A percentile compares a stretch with the other conserved stretches of the same genome.
Evolutionary conservation across 805 yeast species (phyloP).

Genomic region (Zygotorulaspora danielsina): DNA sequence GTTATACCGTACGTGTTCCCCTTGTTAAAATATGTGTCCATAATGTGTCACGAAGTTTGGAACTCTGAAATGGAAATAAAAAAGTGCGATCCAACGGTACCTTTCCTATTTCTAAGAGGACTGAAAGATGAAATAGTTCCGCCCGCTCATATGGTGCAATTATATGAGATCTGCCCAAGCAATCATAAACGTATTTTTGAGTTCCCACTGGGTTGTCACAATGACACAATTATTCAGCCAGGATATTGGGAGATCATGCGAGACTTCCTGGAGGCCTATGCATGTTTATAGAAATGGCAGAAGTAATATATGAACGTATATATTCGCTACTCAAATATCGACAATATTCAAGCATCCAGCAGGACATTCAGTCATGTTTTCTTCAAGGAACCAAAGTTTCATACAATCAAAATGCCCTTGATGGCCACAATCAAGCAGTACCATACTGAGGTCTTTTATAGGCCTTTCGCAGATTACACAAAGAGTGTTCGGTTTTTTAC

Average conservation of each 20-base stretch:
- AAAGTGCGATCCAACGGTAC: slow-evolving; percentile 48
- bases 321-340: slow-evolving; percentile 3
- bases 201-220: slow-evolving; percentile 66
- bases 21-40: slow-evolving; percentile 48
- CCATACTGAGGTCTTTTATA: slow-evolving; percentile 63
- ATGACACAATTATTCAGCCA: slow-evolving; percentile 72
- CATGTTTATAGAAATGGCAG: slow-evolving; percentile 16
- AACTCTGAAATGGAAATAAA: slow-evolving; percentile 61
- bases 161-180: slow-evolving; percentile 52
- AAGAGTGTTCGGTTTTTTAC: slow-evolving; percentile 55
- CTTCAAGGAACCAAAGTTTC: slow-evolving; percentile 67
- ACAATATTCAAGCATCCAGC: slow-evolving; percentile 46
- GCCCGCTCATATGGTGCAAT: slow-evolving; percentile 67
- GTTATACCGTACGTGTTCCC: slow-evolving; percentile 76
- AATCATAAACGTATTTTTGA: slow-evolving; percentile 48
- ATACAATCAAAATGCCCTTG: slow-evolving; percentile 80
- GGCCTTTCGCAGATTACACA: slow-evolving; percentile 79
- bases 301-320: neutral
- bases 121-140: slow-evolving; percentile 86
- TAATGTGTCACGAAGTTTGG: slow-evolving; percentile 78
- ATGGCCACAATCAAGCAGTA: slow-evolving; percentile 73
- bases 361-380: slow-evolving; percentile 69
- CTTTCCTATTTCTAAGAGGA: slow-evolving; percentile 70
- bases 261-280: slow-evolving; percentile 47
- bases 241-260: slow-evolving; percentile 72